Evolutionary conservation across 2,329 filamentous ascomycete genomes (phyloP).

Genomic region (Nigrospora oryzae): DNA sequence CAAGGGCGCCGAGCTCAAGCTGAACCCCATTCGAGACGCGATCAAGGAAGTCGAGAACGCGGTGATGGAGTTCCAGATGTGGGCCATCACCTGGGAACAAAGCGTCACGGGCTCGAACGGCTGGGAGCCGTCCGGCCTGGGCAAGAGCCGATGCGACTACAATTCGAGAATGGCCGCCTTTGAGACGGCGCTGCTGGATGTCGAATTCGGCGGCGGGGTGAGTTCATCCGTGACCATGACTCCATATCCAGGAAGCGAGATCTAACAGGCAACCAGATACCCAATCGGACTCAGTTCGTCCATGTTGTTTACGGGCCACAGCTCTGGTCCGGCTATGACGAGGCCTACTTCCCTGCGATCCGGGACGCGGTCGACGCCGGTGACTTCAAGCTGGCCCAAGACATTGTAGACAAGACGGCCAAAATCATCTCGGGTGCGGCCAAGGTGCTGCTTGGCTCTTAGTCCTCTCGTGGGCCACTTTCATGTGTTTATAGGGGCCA

Average conservation of each 20-base stretch:
- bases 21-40: conserved; percentile 55
- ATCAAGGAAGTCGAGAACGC: conserved; percentile 50
- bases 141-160: conserved; percentile 60
- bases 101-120: conserved; percentile 63
- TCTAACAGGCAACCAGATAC: conserved; percentile 44
- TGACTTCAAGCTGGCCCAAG: conserved; percentile 62
- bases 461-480: no score
- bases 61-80: conserved; percentile 60
- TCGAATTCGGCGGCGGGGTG: conserved; percentile 65
- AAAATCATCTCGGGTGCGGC: conserved; percentile 56
- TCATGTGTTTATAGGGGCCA: no score
- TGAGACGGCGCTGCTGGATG: conserved; percentile 75
- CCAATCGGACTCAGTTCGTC: conserved; percentile 86
- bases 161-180: conserved; percentile 75
- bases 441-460: background rate
- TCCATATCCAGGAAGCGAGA: background rate
- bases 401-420: conserved; percentile 64
- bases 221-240: conserved; percentile 27
- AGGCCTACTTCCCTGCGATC: conserved; percentile 72
- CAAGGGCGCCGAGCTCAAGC: conserved; percentile 42
- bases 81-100: conserved; percentile 71
- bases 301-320: conserved; percentile 85
- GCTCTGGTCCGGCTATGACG: conserved; percentile 62
- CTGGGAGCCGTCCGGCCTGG: conserved; percentile 65
- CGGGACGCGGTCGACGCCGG: conserved; percentile 67